These are phyloP conservation scores for Lupinus albus DNA, from an alignment of 306 rosid species.

Conservation along the genomic window DNA sequence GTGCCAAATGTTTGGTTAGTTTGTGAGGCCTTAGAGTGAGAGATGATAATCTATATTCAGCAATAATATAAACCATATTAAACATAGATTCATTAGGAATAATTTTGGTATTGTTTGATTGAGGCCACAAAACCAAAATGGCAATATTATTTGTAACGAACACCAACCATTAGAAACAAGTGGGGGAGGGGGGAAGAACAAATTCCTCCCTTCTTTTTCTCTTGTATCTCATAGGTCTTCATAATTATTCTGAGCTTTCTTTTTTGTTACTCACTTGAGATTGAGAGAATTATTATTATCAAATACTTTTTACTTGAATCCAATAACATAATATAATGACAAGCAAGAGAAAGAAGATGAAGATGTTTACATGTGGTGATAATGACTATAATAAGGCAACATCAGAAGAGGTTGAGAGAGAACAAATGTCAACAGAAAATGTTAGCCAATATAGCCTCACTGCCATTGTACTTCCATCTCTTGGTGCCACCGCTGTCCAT, in stretches of 20 bases:
- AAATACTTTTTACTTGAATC: not conserved
- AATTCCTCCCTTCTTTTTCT: not conserved
- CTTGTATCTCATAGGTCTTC: not conserved
- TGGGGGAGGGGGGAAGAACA: not conserved
- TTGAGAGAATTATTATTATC: too few relatives aligned
- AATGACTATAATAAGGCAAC: not conserved
- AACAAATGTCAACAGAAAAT: not conserved
- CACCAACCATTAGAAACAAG: too few relatives aligned
- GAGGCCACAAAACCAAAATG: too few relatives aligned
- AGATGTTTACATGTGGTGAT: conserved; percentile 15
- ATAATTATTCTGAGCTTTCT: too few relatives aligned
- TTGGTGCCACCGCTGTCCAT: conserved; percentile 48
- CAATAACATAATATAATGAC: not conserved
- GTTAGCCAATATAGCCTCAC: conserved; percentile 77
- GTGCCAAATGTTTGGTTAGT: too few relatives aligned
- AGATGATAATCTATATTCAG: too few relatives aligned
- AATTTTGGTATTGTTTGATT: too few relatives aligned
- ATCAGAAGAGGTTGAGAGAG: conserved; percentile 17
- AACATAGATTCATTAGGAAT: too few relatives aligned
- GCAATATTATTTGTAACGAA: too few relatives aligned
- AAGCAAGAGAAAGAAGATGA: not conserved
- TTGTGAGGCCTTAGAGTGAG: too few relatives aligned
- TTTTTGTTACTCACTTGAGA: too few relatives aligned
- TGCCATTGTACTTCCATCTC: conserved; percentile 61
- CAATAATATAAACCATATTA: too few relatives aligned